phyloP scores from a whole-genome alignment of 2,329 filamentous ascomycete genomes.

The Cladosporium velox region DNA sequence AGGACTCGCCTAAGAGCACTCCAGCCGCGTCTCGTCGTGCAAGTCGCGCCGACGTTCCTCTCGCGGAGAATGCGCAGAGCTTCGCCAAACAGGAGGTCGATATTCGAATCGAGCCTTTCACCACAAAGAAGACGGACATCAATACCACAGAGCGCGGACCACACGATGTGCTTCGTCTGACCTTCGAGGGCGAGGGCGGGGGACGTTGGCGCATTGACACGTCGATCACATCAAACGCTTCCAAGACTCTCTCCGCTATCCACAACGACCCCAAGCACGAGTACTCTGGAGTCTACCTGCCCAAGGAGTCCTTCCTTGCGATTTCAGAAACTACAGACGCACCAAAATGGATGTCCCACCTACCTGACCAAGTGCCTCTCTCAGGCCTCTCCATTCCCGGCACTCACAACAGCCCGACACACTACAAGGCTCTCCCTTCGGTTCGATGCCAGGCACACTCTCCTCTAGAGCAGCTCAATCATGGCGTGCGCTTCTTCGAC shows the following conservation, averaged over 20 bases:
- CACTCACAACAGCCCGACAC: constrained; percentile 92
- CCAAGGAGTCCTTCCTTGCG: constrained; percentile 45
- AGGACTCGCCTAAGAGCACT: constrained; percentile 20
- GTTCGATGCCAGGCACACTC: constrained; percentile 88
- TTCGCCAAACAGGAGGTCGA: constrained; percentile 64
- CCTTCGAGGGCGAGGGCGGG: constrained; percentile 63
- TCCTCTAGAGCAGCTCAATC: constrained; percentile 75
- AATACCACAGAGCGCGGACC: constrained; percentile 56
- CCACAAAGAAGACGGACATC: constrained; percentile 64
- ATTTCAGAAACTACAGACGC: constrained; percentile 73
- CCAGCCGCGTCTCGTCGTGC: constrained; percentile 48
- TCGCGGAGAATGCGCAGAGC: constrained; percentile 59
- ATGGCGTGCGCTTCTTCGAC: constrained; percentile 93
- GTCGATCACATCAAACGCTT: constrained; percentile 55
- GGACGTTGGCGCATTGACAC: constrained; percentile 73
- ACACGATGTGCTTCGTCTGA: constrained; percentile 71
- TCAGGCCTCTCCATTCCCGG: constrained; percentile 87
- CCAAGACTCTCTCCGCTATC: constrained; percentile 43
- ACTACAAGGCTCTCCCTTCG: constrained; percentile 80
- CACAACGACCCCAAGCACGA: constrained; percentile 42
- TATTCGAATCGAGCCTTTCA: constrained; percentile 68
- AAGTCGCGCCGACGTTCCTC: constrained; percentile 41
- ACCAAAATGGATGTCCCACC: constrained; percentile 75
- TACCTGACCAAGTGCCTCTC: constrained; percentile 71
- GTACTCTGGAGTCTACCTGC: constrained; percentile 44